Evolutionary conservation across 257 asterid species (phyloP).

Genomic region (Parsonsia alboflavescens): DNA sequence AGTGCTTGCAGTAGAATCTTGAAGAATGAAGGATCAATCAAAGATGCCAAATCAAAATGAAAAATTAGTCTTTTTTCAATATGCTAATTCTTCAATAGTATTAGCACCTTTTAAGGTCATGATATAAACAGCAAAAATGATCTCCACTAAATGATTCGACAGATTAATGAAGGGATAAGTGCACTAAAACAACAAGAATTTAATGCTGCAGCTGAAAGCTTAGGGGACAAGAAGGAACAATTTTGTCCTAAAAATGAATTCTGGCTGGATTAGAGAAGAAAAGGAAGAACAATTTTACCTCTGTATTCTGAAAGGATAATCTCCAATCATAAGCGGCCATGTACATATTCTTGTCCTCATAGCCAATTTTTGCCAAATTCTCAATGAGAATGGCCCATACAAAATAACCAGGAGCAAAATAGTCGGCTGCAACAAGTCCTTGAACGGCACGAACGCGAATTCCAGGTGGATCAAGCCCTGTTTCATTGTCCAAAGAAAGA

Average conservation of each 20-base stretch:
- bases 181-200: background rate
- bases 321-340: slow-evolving; percentile 99
- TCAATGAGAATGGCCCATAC: slow-evolving; percentile 89
- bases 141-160: background rate
- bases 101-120: background rate
- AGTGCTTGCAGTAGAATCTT: background rate
- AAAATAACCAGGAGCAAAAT: slow-evolving; percentile 87
- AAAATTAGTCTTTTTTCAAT: background rate
- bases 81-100: background rate
- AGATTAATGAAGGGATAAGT: background rate
- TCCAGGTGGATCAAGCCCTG: slow-evolving; percentile 92
- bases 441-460: slow-evolving; percentile 83
- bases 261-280: background rate
- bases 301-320: slow-evolving; percentile 79
- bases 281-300: slow-evolving; percentile 34
- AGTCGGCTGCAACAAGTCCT: slow-evolving; percentile 84
- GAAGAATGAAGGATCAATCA: background rate
- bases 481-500: slow-evolving; percentile 80
- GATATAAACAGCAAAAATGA: background rate
- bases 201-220: background rate
- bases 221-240: background rate
- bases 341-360: slow-evolving; percentile 82
- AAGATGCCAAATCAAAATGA: background rate
- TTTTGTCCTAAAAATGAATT: background rate
- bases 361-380: slow-evolving; percentile 86